These are phyloP conservation scores for Backusella macrospora DNA, from an alignment of 192 early-diverging fungal species.

Conservation along the genomic window DNA sequence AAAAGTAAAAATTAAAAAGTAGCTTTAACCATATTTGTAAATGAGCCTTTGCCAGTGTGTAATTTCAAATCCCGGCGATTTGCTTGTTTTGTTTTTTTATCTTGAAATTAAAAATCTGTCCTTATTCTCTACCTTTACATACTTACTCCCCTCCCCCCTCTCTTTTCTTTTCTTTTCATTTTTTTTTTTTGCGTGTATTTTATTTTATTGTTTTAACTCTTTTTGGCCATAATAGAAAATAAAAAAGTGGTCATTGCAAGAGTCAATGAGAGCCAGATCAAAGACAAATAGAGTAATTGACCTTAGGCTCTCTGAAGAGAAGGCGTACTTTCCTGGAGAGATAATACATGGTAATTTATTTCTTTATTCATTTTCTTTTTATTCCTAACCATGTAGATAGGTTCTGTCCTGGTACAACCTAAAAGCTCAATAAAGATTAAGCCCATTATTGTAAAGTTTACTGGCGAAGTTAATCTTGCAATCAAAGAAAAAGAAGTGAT, in stretches of 20 bases:
- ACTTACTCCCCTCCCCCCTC: not conserved
- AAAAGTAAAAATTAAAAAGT: not conserved
- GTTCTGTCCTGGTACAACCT: constrained; percentile 33
- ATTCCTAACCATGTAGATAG: constrained; percentile 1
- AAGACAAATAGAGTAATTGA: constrained; percentile 32
- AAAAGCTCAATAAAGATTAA: constrained; percentile 40
- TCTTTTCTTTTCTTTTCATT: not conserved
- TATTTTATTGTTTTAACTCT: not conserved
- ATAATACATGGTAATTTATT: constrained; percentile 37
- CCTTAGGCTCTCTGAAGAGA: constrained; percentile 39
- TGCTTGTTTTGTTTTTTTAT: not conserved
- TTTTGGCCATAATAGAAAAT: constrained; percentile 8
- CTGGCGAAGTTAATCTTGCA: constrained; percentile 27
- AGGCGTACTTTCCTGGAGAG: constrained; percentile 44
- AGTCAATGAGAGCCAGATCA: constrained; percentile 8
- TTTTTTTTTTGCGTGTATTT: not conserved
- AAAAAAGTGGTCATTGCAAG: not conserved
- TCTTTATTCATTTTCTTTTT: not conserved
- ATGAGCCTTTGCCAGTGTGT: not conserved
- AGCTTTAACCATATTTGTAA: not conserved
- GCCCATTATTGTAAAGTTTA: constrained; percentile 31
- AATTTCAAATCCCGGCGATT: constrained; percentile 3
- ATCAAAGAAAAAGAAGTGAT: constrained; percentile 34
- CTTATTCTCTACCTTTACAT: too few relatives aligned
- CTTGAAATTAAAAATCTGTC: not conserved